A percentile compares a stretch with the other conserved stretches of the same genome.
phyloP scores from a whole-genome alignment of 2,329 filamentous ascomycete genomes.

The Microascus cirrosus region DNA sequence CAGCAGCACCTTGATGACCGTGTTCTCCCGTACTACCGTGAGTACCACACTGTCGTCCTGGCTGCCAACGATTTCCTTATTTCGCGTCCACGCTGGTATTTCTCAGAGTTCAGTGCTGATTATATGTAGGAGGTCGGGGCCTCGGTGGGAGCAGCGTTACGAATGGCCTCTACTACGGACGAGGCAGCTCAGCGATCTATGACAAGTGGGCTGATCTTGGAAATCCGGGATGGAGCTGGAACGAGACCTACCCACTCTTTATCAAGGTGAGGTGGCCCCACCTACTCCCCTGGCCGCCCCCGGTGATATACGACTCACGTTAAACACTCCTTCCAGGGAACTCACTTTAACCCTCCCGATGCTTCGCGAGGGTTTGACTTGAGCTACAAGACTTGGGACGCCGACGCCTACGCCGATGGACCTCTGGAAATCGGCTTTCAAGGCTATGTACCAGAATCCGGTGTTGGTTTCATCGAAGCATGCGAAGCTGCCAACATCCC shows the following conservation, averaged over 20 bases:
- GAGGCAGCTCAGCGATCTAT: constrained; percentile 17
- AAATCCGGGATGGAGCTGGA: constrained; percentile 19
- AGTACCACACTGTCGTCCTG: no score
- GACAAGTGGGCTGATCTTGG: constrained; percentile 19
- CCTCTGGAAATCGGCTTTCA: constrained; percentile 14
- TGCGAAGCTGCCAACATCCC: constrained; percentile 11
- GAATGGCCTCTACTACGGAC: constrained; percentile 20
- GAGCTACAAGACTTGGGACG: constrained; percentile 15
- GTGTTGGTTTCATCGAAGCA: constrained; percentile 15
- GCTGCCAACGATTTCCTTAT: no score
- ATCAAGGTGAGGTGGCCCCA: constrained; percentile 11
- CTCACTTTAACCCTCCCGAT: constrained; percentile 13
- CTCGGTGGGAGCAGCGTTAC: constrained; percentile 19
- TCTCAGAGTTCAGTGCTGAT: not conserved
- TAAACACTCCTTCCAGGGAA: constrained; percentile 6
- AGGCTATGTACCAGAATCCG: constrained; percentile 16
- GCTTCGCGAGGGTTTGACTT: constrained; percentile 13
- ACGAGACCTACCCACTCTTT: constrained; percentile 13
- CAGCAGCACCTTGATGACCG: constrained; percentile 15
- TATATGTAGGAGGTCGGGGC: constrained; percentile 10
- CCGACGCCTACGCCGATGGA: constrained; percentile 13
- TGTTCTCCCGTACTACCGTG: constrained; percentile 17
- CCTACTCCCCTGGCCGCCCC: not conserved
- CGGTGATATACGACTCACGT: not conserved
- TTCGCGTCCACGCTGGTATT: no score